Conservation (phyloP, 352 stramenopile genomes). For the Phytopythium cucurbitacearum region DNA sequence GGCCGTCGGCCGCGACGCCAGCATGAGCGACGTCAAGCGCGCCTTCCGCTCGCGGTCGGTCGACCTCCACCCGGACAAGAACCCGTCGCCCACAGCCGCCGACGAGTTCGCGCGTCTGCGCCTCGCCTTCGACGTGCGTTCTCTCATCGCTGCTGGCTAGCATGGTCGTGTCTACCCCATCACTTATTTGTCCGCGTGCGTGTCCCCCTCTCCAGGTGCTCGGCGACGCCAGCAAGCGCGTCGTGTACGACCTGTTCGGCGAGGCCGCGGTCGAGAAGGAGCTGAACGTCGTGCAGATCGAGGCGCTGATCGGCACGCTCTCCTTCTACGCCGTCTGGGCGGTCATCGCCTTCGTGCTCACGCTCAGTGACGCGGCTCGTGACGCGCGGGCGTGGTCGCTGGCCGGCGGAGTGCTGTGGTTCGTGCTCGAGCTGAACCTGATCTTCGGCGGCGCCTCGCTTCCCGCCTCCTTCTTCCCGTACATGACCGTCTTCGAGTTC, state of each 20-base stretch:
- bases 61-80: conserved; percentile 97
- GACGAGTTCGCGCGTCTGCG: conserved; percentile 94
- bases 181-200: too few relatives aligned
- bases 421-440: conserved; percentile 93
- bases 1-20: conserved; percentile 85
- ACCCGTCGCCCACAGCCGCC: conserved; percentile 87
- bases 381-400: conserved; percentile 93
- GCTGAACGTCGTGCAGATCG: conserved; percentile 85
- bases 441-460: conserved; percentile 57
- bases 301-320: conserved; percentile 87
- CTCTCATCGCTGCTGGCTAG: neutral
- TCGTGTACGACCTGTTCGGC: conserved; percentile 96
- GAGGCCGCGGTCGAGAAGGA: conserved; percentile 87
- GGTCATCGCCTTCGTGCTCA: conserved; percentile 95
- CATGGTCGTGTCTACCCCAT: too few relatives aligned
- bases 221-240: conserved; percentile 89
- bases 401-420: conserved; percentile 90
- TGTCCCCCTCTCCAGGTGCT: conserved; percentile 24
- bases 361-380: conserved; percentile 86
- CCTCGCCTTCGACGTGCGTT: conserved; percentile 90
- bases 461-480: conserved; percentile 61
- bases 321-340: conserved; percentile 96
- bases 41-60: conserved; percentile 94
- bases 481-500: conserved; percentile 90
- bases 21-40: conserved; percentile 94